Evolutionary conservation across 2,329 filamentous ascomycete species (phyloP).

Genomic region (Colletotrichum tamarilloi): DNA sequence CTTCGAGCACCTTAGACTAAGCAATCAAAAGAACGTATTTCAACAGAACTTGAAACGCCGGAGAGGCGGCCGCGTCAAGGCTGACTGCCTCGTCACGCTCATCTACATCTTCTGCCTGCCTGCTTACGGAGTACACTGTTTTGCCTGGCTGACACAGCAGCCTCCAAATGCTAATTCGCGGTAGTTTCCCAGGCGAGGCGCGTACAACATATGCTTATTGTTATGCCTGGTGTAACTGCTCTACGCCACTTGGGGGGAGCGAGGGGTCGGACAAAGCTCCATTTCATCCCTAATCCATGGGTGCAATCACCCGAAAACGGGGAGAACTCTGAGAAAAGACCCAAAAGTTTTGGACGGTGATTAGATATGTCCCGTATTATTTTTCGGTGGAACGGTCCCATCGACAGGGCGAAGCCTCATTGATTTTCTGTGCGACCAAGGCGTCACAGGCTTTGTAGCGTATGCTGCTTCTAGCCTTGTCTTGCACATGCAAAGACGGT

Average conservation of each 20-base stretch:
- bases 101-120: background rate
- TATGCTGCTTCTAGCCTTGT: background rate
- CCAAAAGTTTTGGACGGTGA: background rate
- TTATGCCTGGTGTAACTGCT: background rate
- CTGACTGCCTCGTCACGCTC: background rate
- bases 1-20: background rate
- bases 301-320: conserved; percentile 2
- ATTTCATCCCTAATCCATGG: background rate
- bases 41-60: background rate
- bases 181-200: background rate
- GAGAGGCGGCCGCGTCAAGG: background rate
- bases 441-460: too few species aligned
- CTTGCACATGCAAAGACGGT: background rate
- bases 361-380: background rate
- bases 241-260: background rate
- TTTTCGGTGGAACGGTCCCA: conserved; percentile 7
- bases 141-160: too few species aligned
- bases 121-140: too few species aligned
- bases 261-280: background rate
- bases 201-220: background rate
- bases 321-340: background rate
- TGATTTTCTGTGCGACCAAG: background rate
- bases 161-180: background rate
- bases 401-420: background rate
- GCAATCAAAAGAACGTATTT: background rate